Base-by-base conservation (phyloP, 192 early-diverging fungal genomes). In the Dispira simplex region DNA sequence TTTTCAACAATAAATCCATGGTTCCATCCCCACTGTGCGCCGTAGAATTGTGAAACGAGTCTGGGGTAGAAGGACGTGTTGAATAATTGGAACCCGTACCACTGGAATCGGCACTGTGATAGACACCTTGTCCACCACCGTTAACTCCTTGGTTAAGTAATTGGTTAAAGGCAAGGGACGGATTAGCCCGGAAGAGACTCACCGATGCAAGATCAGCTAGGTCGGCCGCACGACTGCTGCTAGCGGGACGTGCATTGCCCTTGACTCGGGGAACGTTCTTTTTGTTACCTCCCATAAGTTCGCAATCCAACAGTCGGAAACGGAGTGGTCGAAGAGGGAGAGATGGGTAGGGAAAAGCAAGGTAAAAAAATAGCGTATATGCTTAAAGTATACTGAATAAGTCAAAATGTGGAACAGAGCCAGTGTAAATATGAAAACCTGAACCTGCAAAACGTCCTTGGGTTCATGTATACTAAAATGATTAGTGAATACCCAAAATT, bases 151-250 rank as follows among this genome's bases (percentile, higher is more conserved):
- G 48, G 21, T 51, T 51, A 8, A 51, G 48, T 26, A 58, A 26
- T 39, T 58, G 56, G 21, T 27, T 16, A 58, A 58, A 58, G 21
- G 56, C 56, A 26, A 58, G 56, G 27, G 56, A n/a, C 8, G 56
- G 56, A 58, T 58, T 58, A 16, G 56, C 56, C 18, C 56, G 56
- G 56, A 58, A 58, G 21, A 58, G n/a, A 18, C 39, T 58, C 27
- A 58, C 56, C 26, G 56, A 26, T 8, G 26, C 28, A 18, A 8
- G n/a, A 18, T 58, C 56, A 8, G 28, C 56, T 39, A 26, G 28
- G 14, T 27, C 56, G 16, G 56, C 56, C 13, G 28, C 28, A 26
- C 56, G 56, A 39, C 56, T 58, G 56, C 56, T 58, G 14, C 56
- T 58, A 8, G 56, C 11, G 27, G 56, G 28, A 8, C 39, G 56